Conservation (phyloP, 73 alveolate species). For the Paramecium biaurelia region DNA sequence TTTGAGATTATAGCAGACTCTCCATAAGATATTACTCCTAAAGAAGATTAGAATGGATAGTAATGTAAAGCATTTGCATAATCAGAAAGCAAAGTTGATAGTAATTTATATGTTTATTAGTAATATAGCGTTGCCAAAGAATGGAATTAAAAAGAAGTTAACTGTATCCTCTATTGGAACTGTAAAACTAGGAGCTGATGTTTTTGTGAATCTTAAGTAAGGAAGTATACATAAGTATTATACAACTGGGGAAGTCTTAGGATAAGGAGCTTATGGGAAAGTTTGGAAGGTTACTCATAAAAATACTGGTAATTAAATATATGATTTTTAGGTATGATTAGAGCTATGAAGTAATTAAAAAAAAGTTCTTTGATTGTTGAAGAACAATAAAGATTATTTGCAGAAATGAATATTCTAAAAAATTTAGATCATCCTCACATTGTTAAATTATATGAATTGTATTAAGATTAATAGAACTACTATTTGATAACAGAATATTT, state of each 20-base stretch:
- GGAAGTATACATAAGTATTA: conserved; percentile 47
- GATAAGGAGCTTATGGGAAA: conserved; percentile 38
- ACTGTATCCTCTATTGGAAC: conserved; percentile 20
- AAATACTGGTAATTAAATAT: background rate
- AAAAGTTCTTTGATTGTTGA: conserved; percentile 47
- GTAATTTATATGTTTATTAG: background rate
- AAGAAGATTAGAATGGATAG: background rate
- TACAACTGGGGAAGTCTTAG: conserved; percentile 16
- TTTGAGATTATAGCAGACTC: conserved; percentile 4
- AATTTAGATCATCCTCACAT: conserved; percentile 63
- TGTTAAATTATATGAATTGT: conserved; percentile 54
- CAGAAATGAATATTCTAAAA: conserved; percentile 62
- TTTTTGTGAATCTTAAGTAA: conserved; percentile 8
- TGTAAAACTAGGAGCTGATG: conserved; percentile 41
- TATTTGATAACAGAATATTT: conserved; percentile 65
- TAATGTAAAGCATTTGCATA: background rate
- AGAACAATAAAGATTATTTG: conserved; percentile 59
- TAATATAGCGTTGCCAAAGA: background rate
- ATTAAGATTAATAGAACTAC: conserved; percentile 56
- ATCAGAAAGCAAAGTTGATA: background rate
- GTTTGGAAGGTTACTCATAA: conserved; percentile 55
- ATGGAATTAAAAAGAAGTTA: background rate
- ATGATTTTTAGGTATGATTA: conserved; percentile 12
- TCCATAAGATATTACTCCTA: background rate
- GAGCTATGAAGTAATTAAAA: conserved; percentile 62